Evolutionary conservation across 352 stramenopile species (phyloP), one percentile per base, ranked within the genome.

Genomic region (Globisporangium viniferum): DNA sequence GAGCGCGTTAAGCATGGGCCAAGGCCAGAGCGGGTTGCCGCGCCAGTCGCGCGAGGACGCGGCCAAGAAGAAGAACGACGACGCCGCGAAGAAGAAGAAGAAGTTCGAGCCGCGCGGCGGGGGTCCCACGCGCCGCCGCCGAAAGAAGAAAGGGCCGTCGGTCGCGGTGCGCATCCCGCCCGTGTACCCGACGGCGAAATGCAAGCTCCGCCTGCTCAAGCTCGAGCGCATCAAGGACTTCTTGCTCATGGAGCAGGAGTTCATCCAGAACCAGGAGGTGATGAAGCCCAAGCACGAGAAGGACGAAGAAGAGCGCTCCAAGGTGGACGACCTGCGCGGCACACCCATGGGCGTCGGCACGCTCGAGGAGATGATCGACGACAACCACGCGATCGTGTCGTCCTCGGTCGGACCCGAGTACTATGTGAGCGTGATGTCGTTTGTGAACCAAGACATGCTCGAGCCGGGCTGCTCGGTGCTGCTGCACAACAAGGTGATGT

Each of bases 201-300:
- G 98, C 86, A 99, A 99, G 81, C 86, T 99, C 44, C 93, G 98
- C 10, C 77, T 99, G 77, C 89, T 99, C 67, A 99, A 99, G 82
- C 84, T 99, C 76, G 97, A 99, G 74, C 94, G 98, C 57, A 99
- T 99, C 72, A 99, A 99, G 81, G 98, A 99, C 81, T 99, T 99
- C 75, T 73, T 99, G 71, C 84, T 99, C 33, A 98, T 99, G 89
- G 98, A 99, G 79, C 93, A 99, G 75, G 98, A 99, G 78, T 99
- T 99, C 68, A 99, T 99, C 81, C 94, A 98, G 70, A 99, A 99
- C 85, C 98, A 99, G 83, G 97, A 99, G 80, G 97, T 99, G 44
- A 98, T 99, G 78, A 99, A 99, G 81, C 97, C 98, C n/a, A 98
- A 98, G 74, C 97, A 99, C 79, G 94, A 99, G 74, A 98, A 99